These are phyloP conservation scores for Serpula lacrymans DNA, from an alignment of 768 basidiomycete genomes.

Conservation along the genomic window DNA sequence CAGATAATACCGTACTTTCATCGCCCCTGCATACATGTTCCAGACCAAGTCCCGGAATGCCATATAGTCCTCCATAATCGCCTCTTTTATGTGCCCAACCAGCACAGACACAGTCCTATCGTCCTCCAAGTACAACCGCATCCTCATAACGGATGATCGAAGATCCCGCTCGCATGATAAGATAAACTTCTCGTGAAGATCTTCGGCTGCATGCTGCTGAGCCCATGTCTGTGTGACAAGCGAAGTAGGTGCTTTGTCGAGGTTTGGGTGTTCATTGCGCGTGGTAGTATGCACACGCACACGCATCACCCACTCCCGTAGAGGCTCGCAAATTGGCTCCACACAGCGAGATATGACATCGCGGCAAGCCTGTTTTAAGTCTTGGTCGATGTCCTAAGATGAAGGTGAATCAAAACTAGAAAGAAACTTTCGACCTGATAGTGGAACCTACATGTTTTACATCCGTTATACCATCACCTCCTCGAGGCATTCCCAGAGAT, in stretches of 20 bases:
- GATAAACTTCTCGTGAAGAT: constrained; percentile 53
- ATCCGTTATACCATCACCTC: constrained; percentile 61
- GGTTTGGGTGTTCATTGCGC: constrained; percentile 16
- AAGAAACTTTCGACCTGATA: background rate
- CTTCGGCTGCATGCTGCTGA: constrained; percentile 44
- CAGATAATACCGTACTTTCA: constrained; percentile 32
- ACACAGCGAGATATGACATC: constrained; percentile 69
- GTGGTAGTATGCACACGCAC: constrained; percentile 34
- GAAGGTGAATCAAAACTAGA: background rate
- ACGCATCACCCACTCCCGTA: constrained; percentile 62
- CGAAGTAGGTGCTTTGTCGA: constrained; percentile 18
- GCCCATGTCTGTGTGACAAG: constrained; percentile 47
- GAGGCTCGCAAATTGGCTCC: constrained; percentile 50
- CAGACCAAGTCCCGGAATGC: constrained; percentile 64
- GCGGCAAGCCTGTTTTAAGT: constrained; percentile 83
- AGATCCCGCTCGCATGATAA: constrained; percentile 53
- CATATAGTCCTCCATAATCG: constrained; percentile 71
- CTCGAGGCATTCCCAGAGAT: constrained; percentile 61
- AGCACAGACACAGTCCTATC: constrained; percentile 75
- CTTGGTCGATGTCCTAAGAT: constrained; percentile 77
- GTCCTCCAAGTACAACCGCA: constrained; percentile 80
- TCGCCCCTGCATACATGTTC: constrained; percentile 42
- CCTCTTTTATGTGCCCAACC: constrained; percentile 70
- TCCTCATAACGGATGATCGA: constrained; percentile 48
- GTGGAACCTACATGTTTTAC: constrained; percentile 62